Percentiles rank a stretch among this genome's conserved stretches.
Evolutionary conservation across 352 stramenopile species (phyloP).

Genomic region (Stephanocyclus meneghinianus): DNA sequence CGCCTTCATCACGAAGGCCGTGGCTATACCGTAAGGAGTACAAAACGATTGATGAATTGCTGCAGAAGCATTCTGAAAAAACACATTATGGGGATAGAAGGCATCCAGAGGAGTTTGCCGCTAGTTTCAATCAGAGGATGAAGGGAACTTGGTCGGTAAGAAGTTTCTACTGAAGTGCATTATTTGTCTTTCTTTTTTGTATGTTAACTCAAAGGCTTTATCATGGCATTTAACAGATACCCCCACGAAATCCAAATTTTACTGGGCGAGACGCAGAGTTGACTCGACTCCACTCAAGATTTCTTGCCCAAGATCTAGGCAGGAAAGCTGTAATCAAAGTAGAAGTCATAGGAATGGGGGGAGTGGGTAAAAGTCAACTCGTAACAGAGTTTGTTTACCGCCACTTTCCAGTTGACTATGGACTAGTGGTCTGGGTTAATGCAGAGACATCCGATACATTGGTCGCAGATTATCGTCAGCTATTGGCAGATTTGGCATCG

Average conservation of each 20-base stretch:
- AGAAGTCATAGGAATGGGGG: conserved; percentile 69
- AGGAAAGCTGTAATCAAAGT: conserved; percentile 40
- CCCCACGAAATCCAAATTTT: conserved; percentile 61
- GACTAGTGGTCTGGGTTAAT: conserved; percentile 70
- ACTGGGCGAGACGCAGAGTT: conserved; percentile 61
- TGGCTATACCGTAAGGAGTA: conserved; percentile 75
- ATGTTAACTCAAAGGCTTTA: background rate
- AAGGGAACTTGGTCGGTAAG: conserved; percentile 55
- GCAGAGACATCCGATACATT: conserved; percentile 60
- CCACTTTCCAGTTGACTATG: conserved; percentile 68
- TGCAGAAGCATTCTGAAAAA: conserved; percentile 46
- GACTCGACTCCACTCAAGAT: conserved; percentile 33
- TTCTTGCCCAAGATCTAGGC: conserved; percentile 35
- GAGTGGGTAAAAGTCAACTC: conserved; percentile 67
- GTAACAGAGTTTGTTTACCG: conserved; percentile 69
- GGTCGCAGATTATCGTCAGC: conserved; percentile 57
- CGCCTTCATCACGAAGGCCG: conserved; percentile 56
- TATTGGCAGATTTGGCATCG: conserved; percentile 55
- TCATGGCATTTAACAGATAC: conserved; percentile 22
- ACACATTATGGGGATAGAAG: conserved; percentile 62
- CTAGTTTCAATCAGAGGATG: conserved; percentile 59
- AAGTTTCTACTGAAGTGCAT: background rate
- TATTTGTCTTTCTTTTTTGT: background rate
- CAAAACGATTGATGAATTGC: conserved; percentile 61
- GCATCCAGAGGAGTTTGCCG: conserved; percentile 72